phyloP scores from a whole-genome alignment of 23 red algal genomes.

The Gracilaria caudata region DNA sequence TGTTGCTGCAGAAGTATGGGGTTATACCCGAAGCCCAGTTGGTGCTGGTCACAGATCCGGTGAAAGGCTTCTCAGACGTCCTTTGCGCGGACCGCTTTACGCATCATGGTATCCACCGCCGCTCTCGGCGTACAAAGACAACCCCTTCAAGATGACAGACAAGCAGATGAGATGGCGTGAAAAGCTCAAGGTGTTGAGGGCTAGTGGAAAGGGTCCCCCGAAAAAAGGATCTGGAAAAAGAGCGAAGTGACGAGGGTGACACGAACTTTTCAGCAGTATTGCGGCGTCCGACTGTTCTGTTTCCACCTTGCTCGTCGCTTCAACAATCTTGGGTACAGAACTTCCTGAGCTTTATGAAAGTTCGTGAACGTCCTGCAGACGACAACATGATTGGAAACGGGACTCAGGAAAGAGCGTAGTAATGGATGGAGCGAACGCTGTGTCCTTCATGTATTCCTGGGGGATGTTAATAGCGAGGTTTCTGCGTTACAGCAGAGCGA shows the following conservation, averaged over 20 bases:
- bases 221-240: conserved; percentile 69
- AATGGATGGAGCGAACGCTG: too few species aligned
- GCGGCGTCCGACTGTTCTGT: background rate
- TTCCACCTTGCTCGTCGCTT: background rate
- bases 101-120: conserved; percentile 62
- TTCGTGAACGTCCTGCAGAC: too few species aligned
- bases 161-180: conserved; percentile 67
- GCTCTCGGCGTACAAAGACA: conserved; percentile 11
- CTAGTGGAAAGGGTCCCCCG: conserved; percentile 66
- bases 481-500: too few species aligned
- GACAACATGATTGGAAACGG: too few species aligned
- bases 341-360: too few species aligned
- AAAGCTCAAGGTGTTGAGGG: conserved; percentile 67
- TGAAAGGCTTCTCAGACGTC: conserved; percentile 31
- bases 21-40: conserved; percentile 32
- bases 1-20: conserved; percentile 56
- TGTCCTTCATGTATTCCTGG: too few species aligned
- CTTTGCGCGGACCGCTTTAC: conserved; percentile 54
- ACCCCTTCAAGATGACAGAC: conserved; percentile 54
- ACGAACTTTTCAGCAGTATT: background rate
- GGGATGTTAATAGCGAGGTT: too few species aligned
- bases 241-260: conserved; percentile 13
- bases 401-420: too few species aligned
- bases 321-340: too few species aligned
- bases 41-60: conserved; percentile 65